Evolutionary conservation across 1,284 basidiomycete species (phyloP).

Genomic region (Malassezia vespertilionis): DNA sequence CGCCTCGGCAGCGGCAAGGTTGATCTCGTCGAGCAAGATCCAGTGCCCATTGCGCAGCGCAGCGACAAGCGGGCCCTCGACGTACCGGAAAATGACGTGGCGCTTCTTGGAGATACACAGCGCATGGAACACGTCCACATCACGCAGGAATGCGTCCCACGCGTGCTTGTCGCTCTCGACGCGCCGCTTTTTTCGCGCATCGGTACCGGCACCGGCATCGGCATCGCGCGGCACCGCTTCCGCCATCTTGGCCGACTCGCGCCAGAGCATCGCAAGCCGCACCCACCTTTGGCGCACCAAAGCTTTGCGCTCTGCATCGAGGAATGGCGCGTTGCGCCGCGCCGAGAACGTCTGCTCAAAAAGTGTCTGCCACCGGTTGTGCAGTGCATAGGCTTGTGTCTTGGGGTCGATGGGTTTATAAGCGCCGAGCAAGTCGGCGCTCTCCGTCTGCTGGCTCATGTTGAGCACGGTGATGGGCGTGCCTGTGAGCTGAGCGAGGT

Average conservation of each 20-base stretch:
- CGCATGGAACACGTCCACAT: slow-evolving; percentile 66
- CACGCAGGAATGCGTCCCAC: slow-evolving; percentile 56
- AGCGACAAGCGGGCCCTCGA: slow-evolving; percentile 90
- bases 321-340: slow-evolving; percentile 77
- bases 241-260: slow-evolving; percentile 59
- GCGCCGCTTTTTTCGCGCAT: slow-evolving; percentile 15
- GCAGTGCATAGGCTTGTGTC: slow-evolving; percentile 63
- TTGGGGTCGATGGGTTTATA: slow-evolving; percentile 76
- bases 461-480: slow-evolving; percentile 78
- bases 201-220: slow-evolving; percentile 21
- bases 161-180: not conserved
- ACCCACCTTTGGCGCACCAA: slow-evolving; percentile 76
- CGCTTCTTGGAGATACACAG: slow-evolving; percentile 33
- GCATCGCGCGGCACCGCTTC: slow-evolving; percentile 10
- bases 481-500: slow-evolving; percentile 69
- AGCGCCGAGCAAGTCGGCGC: slow-evolving; percentile 83
- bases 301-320: slow-evolving; percentile 71
- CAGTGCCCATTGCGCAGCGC: slow-evolving; percentile 82
- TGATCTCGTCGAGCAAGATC: slow-evolving; percentile 93
- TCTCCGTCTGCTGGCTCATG: slow-evolving; percentile 91
- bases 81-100: slow-evolving; percentile 62
- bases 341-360: slow-evolving; percentile 82
- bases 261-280: slow-evolving; percentile 71
- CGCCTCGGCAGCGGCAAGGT: slow-evolving; percentile 85
- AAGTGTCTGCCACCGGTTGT: slow-evolving; percentile 67